Conservation (phyloP, 805 yeast genomes). For the Kazachstania bromeliacearum region DNA sequence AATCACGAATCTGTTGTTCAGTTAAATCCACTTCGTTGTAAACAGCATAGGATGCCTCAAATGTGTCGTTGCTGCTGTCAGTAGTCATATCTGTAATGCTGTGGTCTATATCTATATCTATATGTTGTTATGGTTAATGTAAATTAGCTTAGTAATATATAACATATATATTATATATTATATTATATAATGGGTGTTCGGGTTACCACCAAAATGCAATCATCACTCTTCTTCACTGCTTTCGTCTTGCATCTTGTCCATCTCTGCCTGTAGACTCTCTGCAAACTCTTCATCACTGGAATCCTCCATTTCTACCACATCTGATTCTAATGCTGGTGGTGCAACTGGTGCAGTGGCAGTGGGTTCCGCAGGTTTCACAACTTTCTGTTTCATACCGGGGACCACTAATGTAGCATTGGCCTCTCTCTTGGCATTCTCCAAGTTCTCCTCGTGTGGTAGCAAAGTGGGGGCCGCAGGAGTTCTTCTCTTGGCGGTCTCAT, state of each 20-base stretch:
- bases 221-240: conserved; percentile 24
- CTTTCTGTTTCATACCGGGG: conserved; percentile 20
- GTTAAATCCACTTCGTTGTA: neutral
- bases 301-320: conserved; percentile 8
- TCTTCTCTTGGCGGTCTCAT: conserved; percentile 18
- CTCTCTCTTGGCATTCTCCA: conserved; percentile 26
- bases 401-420: conserved; percentile 25
- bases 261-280: conserved; percentile 27
- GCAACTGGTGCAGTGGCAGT: neutral
- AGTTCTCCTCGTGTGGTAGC: conserved; percentile 24
- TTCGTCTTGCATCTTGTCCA: conserved; percentile 25
- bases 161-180: too few relatives aligned
- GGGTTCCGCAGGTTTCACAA: conserved; percentile 4
- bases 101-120: too few relatives aligned
- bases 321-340: neutral
- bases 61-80: too few relatives aligned
- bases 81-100: too few relatives aligned
- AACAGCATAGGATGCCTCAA: conserved; percentile 1
- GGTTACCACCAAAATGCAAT: too few relatives aligned
- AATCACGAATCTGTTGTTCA: neutral
- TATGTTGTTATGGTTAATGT: too few relatives aligned
- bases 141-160: too few relatives aligned
- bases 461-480: conserved; percentile 30
- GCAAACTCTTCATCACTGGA: conserved; percentile 30
- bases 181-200: too few relatives aligned